Base-by-base conservation (phyloP, 208 protist genomes). In the Crithidia expoeki region DNA sequence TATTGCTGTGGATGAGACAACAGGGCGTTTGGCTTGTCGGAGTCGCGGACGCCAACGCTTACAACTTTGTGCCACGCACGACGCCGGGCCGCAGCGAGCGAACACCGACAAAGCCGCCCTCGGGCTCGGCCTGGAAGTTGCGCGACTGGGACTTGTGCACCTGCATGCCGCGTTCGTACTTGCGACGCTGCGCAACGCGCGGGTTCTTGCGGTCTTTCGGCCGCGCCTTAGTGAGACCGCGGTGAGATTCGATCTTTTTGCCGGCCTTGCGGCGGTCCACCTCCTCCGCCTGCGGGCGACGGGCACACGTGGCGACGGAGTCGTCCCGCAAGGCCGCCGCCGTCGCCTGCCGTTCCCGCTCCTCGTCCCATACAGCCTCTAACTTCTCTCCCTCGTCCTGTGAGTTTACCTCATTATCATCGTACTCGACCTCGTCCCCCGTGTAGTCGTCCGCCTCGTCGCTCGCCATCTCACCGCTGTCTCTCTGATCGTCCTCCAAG, bases 131-230 rank as follows among this genome's bases (percentile, higher is more conserved):
- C 74, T 93, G 83, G 65, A 83, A 81, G 30, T 67, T 85, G 59
- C 86, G 83, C 11, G 79, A 81, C 70, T 96, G 89, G 12, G 89
- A 78, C 84, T 94, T 94, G 73, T 94, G 89, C 23, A 94, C 85
- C 36, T 83, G 89, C 73, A 95, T 79, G 36, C 89, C 88, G 23
- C 86, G 85, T 74, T 94, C 87, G 67, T 94, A 94, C 83, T 96
- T 96, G 68, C 87, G 85, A 23, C 92, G 83, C 76, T 94, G 92
- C 27, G 89, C 89, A 14, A 94, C 84, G 46, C 92, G 87, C 2
- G 92, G 92, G 21, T 85, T 96, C 78, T 96, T 96, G 71, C 92
- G 86, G 58, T 96, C 92, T 79, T 94, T 94, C 52, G 92, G 92
- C 2, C 92, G 85, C 11, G 92, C 56, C 82, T 89, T 92, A 11